These are phyloP conservation scores for Taphrina communis DNA, from an alignment of 1,139 yeast species.

Conservation along the genomic window DNA sequence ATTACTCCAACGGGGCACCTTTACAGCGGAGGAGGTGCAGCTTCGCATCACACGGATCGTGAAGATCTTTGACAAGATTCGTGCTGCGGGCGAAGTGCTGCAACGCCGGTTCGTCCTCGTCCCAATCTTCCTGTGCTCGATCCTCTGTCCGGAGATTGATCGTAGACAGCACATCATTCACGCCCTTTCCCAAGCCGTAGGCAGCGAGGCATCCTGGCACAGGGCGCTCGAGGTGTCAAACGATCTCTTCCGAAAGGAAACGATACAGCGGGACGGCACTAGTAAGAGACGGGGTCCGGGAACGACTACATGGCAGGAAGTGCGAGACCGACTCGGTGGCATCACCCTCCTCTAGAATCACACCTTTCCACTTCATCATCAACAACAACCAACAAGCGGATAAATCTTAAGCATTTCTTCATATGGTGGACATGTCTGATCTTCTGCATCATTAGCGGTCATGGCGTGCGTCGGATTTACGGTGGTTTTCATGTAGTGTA, in stretches of 20 bases:
- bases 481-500: too few species aligned
- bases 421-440: too few species aligned
- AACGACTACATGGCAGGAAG: slow-evolving; percentile 16
- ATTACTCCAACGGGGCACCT: slow-evolving; percentile 15
- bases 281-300: slow-evolving; percentile 12
- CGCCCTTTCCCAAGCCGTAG: slow-evolving; percentile 12
- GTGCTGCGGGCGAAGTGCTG: slow-evolving; percentile 10
- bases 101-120: slow-evolving; percentile 33
- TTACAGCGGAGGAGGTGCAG: slow-evolving; percentile 9
- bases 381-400: not conserved
- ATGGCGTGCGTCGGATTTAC: not conserved
- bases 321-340: slow-evolving; percentile 21
- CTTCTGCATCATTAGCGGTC: not conserved
- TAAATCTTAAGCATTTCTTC: not conserved
- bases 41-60: slow-evolving; percentile 18
- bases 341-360: slow-evolving; percentile 1
- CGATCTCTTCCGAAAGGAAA: slow-evolving; percentile 7
- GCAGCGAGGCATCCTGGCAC: slow-evolving; percentile 35
- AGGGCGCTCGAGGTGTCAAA: slow-evolving; percentile 32
- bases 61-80: slow-evolving; percentile 22
- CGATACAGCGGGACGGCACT: not conserved
- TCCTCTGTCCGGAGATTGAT: slow-evolving; percentile 23
- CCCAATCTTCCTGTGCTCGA: slow-evolving; percentile 35
- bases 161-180: slow-evolving; percentile 15
- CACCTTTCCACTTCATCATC: not conserved